phyloP scores from a whole-genome alignment of 305 asterid genomes.

The Fraxinus sp. region DNA sequence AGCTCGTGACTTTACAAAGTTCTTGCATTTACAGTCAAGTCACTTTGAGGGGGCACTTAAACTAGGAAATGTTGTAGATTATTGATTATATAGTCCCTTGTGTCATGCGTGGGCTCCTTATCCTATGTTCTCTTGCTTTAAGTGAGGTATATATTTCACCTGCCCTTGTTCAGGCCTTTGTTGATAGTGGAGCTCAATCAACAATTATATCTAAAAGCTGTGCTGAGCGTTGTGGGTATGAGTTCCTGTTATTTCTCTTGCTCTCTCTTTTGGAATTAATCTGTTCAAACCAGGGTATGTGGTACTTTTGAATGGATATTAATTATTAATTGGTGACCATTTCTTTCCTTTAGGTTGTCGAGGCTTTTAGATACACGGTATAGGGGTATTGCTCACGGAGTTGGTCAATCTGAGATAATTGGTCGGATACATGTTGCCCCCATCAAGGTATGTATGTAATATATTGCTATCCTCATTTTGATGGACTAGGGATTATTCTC shows the following conservation, averaged over 20 bases:
- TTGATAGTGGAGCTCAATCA: slow-evolving; percentile 99
- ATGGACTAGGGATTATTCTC: not conserved
- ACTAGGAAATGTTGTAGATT: not conserved
- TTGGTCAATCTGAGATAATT: slow-evolving; percentile 91
- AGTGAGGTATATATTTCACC: slow-evolving; percentile 3
- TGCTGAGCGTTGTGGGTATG: slow-evolving; percentile 95
- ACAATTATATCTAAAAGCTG: slow-evolving; percentile 95
- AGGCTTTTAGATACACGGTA: slow-evolving; percentile 92
- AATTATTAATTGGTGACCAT: not conserved
- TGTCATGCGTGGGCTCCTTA: not conserved
- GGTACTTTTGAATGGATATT: slow-evolving; percentile 9
- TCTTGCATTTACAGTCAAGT: slow-evolving; percentile 2
- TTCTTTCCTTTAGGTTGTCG: slow-evolving; percentile 55
- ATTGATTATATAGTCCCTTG: not conserved
- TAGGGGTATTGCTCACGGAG: slow-evolving; percentile 93
- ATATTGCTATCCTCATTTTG: not conserved
- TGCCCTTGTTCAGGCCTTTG: slow-evolving; percentile 73
- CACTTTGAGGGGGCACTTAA: not conserved
- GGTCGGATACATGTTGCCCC: slow-evolving; percentile 83
- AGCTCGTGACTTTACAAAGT: slow-evolving; percentile 13
- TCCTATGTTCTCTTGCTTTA: not conserved
- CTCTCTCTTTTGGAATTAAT: slow-evolving; percentile 1
- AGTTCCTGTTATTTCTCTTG: slow-evolving; percentile 15
- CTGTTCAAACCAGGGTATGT: slow-evolving; percentile 6
- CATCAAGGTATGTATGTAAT: slow-evolving; percentile 58